A percentile compares a stretch with the other conserved stretches of the same genome.
phyloP scores from a whole-genome alignment of 371 early-diverging fungal species.

The Mortierella sp. region DNA sequence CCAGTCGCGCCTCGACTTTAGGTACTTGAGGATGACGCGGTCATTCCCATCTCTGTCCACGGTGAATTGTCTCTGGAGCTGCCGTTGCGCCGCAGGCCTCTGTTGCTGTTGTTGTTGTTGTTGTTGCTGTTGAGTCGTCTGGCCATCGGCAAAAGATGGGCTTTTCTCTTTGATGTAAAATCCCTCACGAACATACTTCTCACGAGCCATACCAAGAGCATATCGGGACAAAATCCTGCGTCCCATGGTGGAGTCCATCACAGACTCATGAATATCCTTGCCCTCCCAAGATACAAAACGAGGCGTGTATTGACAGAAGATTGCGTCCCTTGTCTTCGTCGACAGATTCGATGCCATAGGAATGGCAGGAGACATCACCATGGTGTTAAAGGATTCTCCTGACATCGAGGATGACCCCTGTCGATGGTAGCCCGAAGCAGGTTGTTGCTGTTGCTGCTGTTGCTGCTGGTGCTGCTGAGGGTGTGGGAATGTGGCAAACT shows the following conservation, averaged over 20 bases:
- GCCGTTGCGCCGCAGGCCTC: constrained; percentile 10
- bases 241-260: constrained; percentile 15
- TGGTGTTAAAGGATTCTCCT: constrained; percentile 10
- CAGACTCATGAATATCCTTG: constrained; percentile 32
- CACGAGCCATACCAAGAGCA: constrained; percentile 22
- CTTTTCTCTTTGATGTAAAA: constrained; percentile 37
- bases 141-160: constrained; percentile 16
- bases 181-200: constrained; percentile 43
- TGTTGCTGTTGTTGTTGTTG: constrained; percentile 29
- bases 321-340: constrained; percentile 14
- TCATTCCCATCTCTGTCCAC: constrained; percentile 40
- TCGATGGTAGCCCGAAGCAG: neutral
- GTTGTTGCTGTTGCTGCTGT: constrained; percentile 8
- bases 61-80: constrained; percentile 25
- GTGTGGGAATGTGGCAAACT: neutral
- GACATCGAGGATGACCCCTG: constrained; percentile 9
- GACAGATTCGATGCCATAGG: constrained; percentile 8
- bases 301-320: constrained; percentile 31
- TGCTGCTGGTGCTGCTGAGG: constrained; percentile 6
- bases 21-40: constrained; percentile 45
- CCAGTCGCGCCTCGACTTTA: constrained; percentile 37
- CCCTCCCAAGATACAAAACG: constrained; percentile 25
- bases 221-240: constrained; percentile 35
- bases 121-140: constrained; percentile 19
- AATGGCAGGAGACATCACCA: constrained; percentile 19